Conservation (phyloP, 2,329 filamentous ascomycete genomes). For the Diplodia intermedia region DNA sequence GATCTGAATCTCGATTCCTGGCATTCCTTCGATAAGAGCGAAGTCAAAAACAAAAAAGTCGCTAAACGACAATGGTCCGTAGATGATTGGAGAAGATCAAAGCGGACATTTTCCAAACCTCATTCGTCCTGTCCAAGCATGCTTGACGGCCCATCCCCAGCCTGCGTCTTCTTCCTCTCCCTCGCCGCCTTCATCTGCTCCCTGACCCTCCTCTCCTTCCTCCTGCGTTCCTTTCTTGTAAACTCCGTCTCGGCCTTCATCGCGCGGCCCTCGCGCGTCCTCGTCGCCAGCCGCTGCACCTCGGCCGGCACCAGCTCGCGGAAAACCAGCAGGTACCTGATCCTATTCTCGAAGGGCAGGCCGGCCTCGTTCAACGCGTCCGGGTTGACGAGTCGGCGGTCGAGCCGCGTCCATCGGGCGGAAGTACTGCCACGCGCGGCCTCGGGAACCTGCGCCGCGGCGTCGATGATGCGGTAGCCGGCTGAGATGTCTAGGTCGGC, state of each 20-base stretch:
- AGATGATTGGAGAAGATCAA: background rate
- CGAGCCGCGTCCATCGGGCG: constrained; percentile 38
- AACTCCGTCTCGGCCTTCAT: constrained; percentile 20
- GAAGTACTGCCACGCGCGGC: background rate
- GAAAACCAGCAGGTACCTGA: constrained; percentile 36
- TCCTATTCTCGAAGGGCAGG: constrained; percentile 37
- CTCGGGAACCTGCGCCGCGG: background rate
- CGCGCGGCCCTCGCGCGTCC: constrained; percentile 36
- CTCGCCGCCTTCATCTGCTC: constrained; percentile 11
- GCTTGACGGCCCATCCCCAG: too few relatives aligned
- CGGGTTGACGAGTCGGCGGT: constrained; percentile 36
- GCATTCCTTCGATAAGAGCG: background rate
- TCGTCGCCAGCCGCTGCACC: constrained; percentile 36
- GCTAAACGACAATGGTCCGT: background rate
- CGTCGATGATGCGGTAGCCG: constrained; percentile 20
- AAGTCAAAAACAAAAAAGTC: too few relatives aligned
- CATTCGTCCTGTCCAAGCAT: too few relatives aligned
- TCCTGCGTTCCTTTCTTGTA: constrained; percentile 4
- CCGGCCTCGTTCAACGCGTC: constrained; percentile 36
- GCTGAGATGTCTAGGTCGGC: constrained; percentile 33
- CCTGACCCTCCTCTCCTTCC: constrained; percentile 2
- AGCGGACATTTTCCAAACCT: background rate
- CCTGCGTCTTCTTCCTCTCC: constrained; percentile 8
- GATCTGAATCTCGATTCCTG: background rate
- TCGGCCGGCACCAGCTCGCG: constrained; percentile 35